Base-by-base conservation (phyloP, 2,329 filamentous ascomycete genomes). In the Fusarium brachygibbosum region DNA sequence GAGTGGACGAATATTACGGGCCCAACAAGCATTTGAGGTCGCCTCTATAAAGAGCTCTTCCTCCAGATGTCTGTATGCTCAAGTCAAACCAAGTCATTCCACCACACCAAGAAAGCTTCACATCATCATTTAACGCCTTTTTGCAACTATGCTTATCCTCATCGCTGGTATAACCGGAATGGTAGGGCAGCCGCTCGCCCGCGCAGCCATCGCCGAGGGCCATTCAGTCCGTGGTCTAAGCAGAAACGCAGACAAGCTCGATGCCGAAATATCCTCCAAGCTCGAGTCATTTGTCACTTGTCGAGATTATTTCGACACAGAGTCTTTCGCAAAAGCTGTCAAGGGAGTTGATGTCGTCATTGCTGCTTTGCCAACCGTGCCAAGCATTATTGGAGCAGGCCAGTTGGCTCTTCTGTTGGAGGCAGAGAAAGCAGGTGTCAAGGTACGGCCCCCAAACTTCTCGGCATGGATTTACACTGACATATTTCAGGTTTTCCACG, bases 111-210 rank as follows among this genome's bases (percentile, higher is more conserved):
- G 7, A 1, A 10, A 16, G n/a, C 12, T 1, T 8, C 6, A 10
- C 7, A 34, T 2, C 8, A 6, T 1, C 0, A 6, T 4, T 6
- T 4, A 32, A 6, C 10, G 31, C 13, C 13, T 13, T 3, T 2
- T 13, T 6, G 12, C 14, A 21, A 53, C 2, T 3, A 62, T 62
- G 59, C 46, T 62, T n/a, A 16, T 62, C 11, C 29, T 62, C 1
- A 41, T 62, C 2, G 46, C 57, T 17, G 57, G 59, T 10, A 46
- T 62, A 10, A 62, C 59, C 1, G 59, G 59, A 13, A 62, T 55
- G 46, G 57, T 62, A 7, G 59, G 59, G 3, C 59, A 62, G 14
- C 23, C 32, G 4, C 5, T 62, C 13, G 59, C 59, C 37, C 46
- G 40, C n/a, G n/a, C 28, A 3, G 59, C 59, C 0, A 1, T 54